A percentile compares a stretch with the other conserved stretches of the same genome.
phyloP scores from a whole-genome alignment of 805 yeast genomes.

The Wickerhamomyces chaumierensis region DNA sequence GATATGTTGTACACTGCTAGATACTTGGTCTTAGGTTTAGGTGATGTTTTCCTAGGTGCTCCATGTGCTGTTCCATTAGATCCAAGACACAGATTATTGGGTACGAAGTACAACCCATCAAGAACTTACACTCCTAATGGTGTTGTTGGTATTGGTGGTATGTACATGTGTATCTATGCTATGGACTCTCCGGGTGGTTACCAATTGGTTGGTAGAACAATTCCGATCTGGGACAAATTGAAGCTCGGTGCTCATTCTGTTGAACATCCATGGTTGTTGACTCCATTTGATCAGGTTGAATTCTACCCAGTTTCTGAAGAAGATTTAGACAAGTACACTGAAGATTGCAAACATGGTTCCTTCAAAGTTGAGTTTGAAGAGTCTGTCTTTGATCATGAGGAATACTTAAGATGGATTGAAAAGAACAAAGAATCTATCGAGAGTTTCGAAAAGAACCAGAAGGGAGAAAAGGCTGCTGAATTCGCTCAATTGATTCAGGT shows the following conservation, averaged over 20 bases:
- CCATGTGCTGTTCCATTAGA: conserved; percentile 98
- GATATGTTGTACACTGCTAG: conserved; percentile 84
- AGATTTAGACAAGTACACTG: conserved; percentile 62
- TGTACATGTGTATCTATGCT: conserved; percentile 97
- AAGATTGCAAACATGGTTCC: conserved; percentile 70
- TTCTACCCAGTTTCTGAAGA: conserved; percentile 86
- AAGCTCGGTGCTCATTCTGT: conserved; percentile 56
- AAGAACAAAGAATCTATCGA: conserved; percentile 65
- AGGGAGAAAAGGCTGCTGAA: conserved; percentile 76
- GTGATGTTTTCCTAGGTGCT: conserved; percentile 95
- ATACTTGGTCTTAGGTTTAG: conserved; percentile 87
- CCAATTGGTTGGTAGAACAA: conserved; percentile 91
- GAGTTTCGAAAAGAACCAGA: conserved; percentile 52
- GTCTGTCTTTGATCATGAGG: conserved; percentile 69
- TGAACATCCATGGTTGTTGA: conserved; percentile 77
- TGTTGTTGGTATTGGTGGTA: conserved; percentile 96
- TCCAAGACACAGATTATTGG: conserved; percentile 88
- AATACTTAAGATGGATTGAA: conserved; percentile 70
- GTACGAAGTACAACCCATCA: conserved; percentile 92
- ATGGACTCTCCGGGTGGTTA: conserved; percentile 97
- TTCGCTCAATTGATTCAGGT: conserved; percentile 75
- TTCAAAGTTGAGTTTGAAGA: conserved; percentile 68
- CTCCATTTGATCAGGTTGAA: conserved; percentile 90
- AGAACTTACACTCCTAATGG: conserved; percentile 95
- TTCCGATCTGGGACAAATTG: conserved; percentile 96